These are phyloP conservation scores for Isatis tinctoria DNA, from an alignment of 345 rosid species.

Conservation along the genomic window DNA sequence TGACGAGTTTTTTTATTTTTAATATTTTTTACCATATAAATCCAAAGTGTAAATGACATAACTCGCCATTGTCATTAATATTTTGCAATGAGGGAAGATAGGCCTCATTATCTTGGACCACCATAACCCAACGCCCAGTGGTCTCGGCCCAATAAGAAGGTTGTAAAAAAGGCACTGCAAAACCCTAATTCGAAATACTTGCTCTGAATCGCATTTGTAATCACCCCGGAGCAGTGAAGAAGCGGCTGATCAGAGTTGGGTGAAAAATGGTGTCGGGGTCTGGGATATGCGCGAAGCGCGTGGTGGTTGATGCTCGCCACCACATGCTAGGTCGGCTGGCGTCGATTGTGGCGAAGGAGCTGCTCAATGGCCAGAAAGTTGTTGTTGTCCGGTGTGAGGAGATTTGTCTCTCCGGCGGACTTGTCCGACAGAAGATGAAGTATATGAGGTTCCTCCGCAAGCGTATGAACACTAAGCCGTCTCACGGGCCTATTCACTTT, in stretches of 20 bases:
- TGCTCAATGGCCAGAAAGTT: constrained; percentile 78
- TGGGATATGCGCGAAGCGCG: constrained; percentile 66
- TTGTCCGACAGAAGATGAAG: constrained; percentile 90
- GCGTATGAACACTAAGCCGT: constrained; percentile 95
- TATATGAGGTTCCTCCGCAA: constrained; percentile 82
- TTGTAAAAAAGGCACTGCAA: background rate
- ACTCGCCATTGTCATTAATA: background rate
- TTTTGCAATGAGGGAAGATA: background rate
- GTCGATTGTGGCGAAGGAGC: constrained; percentile 72
- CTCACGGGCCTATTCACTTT: constrained; percentile 92
- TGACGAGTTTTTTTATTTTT: constrained; percentile 33
- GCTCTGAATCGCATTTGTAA: background rate
- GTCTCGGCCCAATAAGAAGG: background rate
- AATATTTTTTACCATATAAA: background rate
- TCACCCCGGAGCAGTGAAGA: background rate
- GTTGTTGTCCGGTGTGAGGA: constrained; percentile 82
- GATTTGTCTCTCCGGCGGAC: constrained; percentile 80
- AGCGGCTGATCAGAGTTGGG: constrained; percentile 12
- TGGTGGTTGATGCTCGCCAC: constrained; percentile 80
- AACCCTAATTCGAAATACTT: constrained; percentile 5
- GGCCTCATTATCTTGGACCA: background rate
- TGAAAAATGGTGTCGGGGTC: constrained; percentile 78
- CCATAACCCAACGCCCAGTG: background rate
- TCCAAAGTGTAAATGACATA: background rate
- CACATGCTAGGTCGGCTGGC: constrained; percentile 83